Percentiles rank a stretch among this genome's conserved stretches.
Conservation (phyloP, 2,329 filamentous ascomycete species). For the Reticulascus tulasneorum region DNA sequence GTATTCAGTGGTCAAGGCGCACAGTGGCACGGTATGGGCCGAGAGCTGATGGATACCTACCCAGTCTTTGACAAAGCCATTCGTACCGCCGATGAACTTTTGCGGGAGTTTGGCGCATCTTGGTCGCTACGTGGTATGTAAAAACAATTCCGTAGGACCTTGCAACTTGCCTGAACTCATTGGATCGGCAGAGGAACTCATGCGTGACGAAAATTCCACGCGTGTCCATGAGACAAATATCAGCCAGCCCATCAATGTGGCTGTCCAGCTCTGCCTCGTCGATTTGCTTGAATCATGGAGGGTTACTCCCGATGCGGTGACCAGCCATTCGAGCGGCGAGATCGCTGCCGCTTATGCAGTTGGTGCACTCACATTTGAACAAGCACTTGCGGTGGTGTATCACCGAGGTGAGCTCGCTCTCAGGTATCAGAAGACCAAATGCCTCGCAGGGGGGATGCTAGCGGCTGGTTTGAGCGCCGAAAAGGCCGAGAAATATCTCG, state of each 20-base stretch:
- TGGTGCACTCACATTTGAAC: conserved; percentile 20
- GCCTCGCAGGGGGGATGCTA: conserved; percentile 23
- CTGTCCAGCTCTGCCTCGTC: conserved; percentile 43
- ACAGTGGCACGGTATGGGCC: conserved; percentile 30
- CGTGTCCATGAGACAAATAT: conserved; percentile 34
- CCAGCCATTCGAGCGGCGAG: conserved; percentile 45
- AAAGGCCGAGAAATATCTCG: conserved; percentile 11
- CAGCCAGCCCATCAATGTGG: conserved; percentile 39
- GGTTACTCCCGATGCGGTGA: conserved; percentile 31
- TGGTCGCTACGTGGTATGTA: too few species aligned
- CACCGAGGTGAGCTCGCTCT: conserved; percentile 21
- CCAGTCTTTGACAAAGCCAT: conserved; percentile 15
- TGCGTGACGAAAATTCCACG: conserved; percentile 20
- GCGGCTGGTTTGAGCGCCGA: conserved; percentile 22
- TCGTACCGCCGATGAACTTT: neutral
- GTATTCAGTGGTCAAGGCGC: conserved; percentile 35
- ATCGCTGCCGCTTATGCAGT: conserved; percentile 43
- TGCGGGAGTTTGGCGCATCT: conserved; percentile 1
- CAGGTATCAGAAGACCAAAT: conserved; percentile 2
- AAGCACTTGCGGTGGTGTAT: conserved; percentile 27
- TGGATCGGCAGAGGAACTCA: conserved; percentile 31
- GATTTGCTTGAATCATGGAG: conserved; percentile 39
- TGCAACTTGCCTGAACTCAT: too few species aligned
- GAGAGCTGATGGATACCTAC: conserved; percentile 19
- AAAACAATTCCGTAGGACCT: too few species aligned